phyloP scores from a whole-genome alignment of 306 rosid species.

The Abrus pulchellus region DNA sequence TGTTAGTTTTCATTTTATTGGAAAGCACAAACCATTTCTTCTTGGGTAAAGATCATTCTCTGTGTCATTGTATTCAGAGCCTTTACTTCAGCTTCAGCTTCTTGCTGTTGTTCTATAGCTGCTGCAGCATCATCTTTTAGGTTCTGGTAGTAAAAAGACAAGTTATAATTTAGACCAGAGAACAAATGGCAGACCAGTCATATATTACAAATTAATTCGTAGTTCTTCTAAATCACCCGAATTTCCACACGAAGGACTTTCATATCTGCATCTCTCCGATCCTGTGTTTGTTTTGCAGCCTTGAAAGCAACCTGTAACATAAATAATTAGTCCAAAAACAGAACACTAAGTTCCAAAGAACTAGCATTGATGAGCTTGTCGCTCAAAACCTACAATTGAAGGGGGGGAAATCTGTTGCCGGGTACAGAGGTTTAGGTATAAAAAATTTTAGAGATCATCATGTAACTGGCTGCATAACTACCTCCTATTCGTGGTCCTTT shows the following conservation, averaged over 20 bases:
- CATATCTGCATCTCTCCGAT: conserved; percentile 79
- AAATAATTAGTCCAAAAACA: conserved; percentile 42
- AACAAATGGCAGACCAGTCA: conserved; percentile 40
- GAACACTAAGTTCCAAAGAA: conserved; percentile 42
- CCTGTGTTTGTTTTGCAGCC: conserved; percentile 87
- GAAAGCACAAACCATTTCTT: conserved; percentile 89
- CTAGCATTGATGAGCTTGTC: conserved; percentile 22
- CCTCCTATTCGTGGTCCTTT: conserved; percentile 1
- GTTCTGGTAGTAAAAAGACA: conserved; percentile 61
- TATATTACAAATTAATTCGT: background rate
- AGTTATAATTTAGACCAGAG: conserved; percentile 36
- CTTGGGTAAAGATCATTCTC: conserved; percentile 97
- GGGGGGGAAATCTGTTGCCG: conserved; percentile 13
- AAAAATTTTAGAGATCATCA: background rate
- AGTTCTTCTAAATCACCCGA: conserved; percentile 60
- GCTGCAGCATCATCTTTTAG: conserved; percentile 80
- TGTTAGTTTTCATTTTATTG: conserved; percentile 27
- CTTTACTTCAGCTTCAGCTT: conserved; percentile 93
- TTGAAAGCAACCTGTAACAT: conserved; percentile 85
- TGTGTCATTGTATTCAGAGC: conserved; percentile 91
- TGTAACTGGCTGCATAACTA: conserved; percentile 18
- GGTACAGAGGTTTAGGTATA: conserved; percentile 35
- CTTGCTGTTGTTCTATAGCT: conserved; percentile 79
- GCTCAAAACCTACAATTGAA: conserved; percentile 44
- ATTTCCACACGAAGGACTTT: conserved; percentile 82